A percentile compares a stretch with the other conserved stretches of the same genome.
Conservation (phyloP, 345 rosid genomes). For the Geranium brycei region DNA sequence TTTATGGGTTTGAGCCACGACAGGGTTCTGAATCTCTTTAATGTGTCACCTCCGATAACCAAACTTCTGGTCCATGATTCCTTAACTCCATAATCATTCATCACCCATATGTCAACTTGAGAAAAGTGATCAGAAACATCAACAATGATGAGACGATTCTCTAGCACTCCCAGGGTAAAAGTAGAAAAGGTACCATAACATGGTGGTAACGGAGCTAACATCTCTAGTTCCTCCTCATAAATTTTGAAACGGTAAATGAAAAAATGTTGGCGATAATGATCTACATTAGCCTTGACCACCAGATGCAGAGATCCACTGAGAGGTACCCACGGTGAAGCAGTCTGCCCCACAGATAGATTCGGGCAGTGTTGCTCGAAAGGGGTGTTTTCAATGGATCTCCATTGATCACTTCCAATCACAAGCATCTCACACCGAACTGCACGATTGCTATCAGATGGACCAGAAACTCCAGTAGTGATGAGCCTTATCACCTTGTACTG, state of each 20-base stretch:
- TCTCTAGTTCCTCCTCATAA: neutral
- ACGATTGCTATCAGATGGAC: neutral
- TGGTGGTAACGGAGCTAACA: neutral
- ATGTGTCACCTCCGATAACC: neutral
- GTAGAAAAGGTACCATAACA: neutral
- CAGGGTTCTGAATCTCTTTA: neutral
- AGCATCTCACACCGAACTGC: neutral
- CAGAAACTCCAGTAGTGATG: neutral
- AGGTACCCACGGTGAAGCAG: neutral
- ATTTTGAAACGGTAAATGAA: neutral
- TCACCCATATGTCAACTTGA: neutral
- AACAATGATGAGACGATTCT: neutral
- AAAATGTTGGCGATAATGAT: neutral
- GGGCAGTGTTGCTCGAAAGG: neutral
- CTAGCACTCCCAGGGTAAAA: neutral
- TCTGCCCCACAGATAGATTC: neutral
- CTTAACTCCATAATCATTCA: neutral
- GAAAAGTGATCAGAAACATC: neutral
- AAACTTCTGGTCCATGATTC: neutral
- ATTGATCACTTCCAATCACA: neutral
- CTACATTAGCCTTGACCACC: neutral
- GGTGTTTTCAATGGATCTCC: neutral
- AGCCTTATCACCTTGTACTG: neutral
- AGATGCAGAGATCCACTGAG: neutral
- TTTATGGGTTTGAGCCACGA: neutral